Evolutionary conservation across 1,284 basidiomycete species (phyloP).

Genomic region (Lignosus rhinocerotis): DNA sequence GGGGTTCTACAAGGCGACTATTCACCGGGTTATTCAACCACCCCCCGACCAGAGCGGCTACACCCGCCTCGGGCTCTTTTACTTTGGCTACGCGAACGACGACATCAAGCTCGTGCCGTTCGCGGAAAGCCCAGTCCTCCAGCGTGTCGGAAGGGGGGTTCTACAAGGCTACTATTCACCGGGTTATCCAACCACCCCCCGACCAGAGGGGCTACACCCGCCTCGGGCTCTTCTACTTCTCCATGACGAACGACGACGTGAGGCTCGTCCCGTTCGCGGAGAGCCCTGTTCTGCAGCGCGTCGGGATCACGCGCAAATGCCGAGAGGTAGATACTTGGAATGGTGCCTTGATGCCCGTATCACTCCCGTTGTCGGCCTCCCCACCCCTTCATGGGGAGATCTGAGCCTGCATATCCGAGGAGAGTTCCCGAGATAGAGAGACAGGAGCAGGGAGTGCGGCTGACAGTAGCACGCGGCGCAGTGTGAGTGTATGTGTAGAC

Average conservation of each 20-base stretch:
- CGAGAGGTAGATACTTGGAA: neutral
- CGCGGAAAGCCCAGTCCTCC: slow-evolving; percentile 32
- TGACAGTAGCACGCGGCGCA: too few relatives aligned
- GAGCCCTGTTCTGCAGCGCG: slow-evolving; percentile 41
- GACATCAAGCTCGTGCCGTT: slow-evolving; percentile 33
- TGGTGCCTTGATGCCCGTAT: too few relatives aligned
- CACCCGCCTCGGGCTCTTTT: slow-evolving; percentile 45
- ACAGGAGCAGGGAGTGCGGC: too few relatives aligned
- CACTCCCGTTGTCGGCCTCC: too few relatives aligned
- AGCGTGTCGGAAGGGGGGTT: slow-evolving; percentile 42
- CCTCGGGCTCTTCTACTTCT: slow-evolving; percentile 56
- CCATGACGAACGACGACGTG: slow-evolving; percentile 27
- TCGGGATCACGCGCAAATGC: slow-evolving; percentile 34
- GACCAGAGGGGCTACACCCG: slow-evolving; percentile 50
- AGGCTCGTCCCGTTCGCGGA: slow-evolving; percentile 39
- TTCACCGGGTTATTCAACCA: slow-evolving; percentile 48
- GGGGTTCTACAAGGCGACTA: slow-evolving; percentile 44
- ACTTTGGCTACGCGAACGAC: slow-evolving; percentile 41
- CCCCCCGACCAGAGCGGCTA: slow-evolving; percentile 48
- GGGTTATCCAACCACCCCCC: slow-evolving; percentile 46
- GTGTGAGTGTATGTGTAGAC: too few relatives aligned
- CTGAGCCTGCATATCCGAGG: too few relatives aligned
- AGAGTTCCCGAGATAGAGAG: too few relatives aligned
- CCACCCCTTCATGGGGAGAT: too few relatives aligned
- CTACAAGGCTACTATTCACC: slow-evolving; percentile 39